These are phyloP conservation scores for Debaryomycetaceae sp. DNA, from an alignment of 1,139 yeast genomes.

Conservation along the genomic window DNA sequence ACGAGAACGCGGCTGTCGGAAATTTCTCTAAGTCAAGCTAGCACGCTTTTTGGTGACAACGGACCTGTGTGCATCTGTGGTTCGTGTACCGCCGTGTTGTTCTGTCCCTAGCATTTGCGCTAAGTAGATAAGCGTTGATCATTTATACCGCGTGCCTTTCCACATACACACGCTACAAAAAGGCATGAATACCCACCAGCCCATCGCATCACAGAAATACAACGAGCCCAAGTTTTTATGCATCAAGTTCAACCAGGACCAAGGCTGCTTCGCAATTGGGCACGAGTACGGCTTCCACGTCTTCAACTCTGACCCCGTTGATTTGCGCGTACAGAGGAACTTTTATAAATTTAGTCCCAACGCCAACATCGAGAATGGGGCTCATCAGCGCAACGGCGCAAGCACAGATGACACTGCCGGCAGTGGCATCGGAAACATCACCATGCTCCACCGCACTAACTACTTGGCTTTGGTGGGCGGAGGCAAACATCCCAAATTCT, in stretches of 20 bases:
- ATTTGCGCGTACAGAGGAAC: conserved; percentile 65
- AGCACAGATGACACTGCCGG: conserved; percentile 16
- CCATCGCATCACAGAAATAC: conserved; percentile 7
- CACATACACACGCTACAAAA: conserved; percentile 1
- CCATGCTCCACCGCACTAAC: conserved; percentile 87
- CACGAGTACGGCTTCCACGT: conserved; percentile 80
- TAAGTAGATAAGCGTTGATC: too few relatives aligned
- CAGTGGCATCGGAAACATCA: conserved; percentile 68
- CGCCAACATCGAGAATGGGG: conserved; percentile 12
- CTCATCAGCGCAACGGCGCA: conserved; percentile 10
- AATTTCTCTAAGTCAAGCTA: too few relatives aligned
- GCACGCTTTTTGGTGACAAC: too few relatives aligned
- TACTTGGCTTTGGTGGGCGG: conserved; percentile 89
- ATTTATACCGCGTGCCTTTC: too few relatives aligned
- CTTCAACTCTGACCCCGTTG: conserved; percentile 86
- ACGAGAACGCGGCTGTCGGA: too few relatives aligned
- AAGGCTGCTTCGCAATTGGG: conserved; percentile 83
- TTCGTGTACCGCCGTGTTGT: too few relatives aligned
- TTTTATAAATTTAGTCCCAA: conserved; percentile 23
- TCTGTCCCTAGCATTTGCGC: too few relatives aligned
- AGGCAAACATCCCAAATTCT: conserved; percentile 71
- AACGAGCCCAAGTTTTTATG: conserved; percentile 45
- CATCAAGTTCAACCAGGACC: conserved; percentile 81
- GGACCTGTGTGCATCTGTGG: too few relatives aligned
- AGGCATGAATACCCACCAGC: conserved; percentile 7